Base-by-base conservation (phyloP, 192 early-diverging fungal species). In the Dissophora globulifera region DNA sequence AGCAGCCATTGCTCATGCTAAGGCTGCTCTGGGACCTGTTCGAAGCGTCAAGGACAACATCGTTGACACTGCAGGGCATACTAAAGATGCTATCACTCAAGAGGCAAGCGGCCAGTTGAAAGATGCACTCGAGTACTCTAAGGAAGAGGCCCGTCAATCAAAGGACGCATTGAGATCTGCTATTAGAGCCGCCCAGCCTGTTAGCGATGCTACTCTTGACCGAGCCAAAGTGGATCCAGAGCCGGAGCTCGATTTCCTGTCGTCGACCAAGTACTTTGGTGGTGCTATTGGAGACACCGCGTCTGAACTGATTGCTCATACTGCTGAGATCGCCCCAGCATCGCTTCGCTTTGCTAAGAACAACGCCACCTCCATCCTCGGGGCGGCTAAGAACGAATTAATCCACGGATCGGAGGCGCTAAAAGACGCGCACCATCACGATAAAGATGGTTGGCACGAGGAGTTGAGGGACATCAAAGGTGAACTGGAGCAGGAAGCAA, bases 381-480 rank as follows among this genome's bases (percentile, higher is more conserved):
- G 23, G 17, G 45, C 62, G 22, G 41, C 31, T 8, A 43, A 23
- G 20, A 65, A 54, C 20, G 52, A 55, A 23, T 29, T 55, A 7
- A 9, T 31, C 13, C 35, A 38, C 35, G 35, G 35, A 6, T 38
- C 35, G 7, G 35, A 38, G 35, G 58, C 33, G 5, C 2, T 4
- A 19, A 5, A 29, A 11, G 6, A n/a, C 8, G 16, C 20, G 19
- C 30, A 45, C 20, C 41, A 47, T 12, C 23, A 59, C 32, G 30
- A 33, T 29, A 10, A n/a, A 4, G 17, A 45, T 12, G 43, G 43
- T 12, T 4, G 43, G 4, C 43, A 45, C 17, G 43, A 45, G n/a
- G 58, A 43, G 25, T 33, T 59, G 25, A 46, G 45, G 19, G 58
- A 59, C 32, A 45, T 59, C 45, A 32, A 59, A 45, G 32, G 48